Conservation (phyloP, 2,329 filamentous ascomycete genomes). For the Sordariomycetes sp. region DNA sequence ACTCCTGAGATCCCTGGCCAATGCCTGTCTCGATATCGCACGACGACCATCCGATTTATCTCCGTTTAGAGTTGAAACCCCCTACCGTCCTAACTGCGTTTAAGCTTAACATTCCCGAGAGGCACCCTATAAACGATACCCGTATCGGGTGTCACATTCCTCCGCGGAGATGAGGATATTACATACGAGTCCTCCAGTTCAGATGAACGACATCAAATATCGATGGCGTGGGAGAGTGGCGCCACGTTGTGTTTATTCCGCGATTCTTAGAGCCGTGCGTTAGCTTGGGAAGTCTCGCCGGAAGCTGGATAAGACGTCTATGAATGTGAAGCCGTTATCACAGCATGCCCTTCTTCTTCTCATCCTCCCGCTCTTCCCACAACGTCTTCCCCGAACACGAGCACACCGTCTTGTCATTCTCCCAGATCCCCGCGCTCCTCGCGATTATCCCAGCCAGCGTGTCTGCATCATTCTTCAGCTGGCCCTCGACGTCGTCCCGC, state of each 20-base stretch:
- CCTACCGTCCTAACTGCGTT: background rate
- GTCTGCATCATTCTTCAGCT: constrained; percentile 65
- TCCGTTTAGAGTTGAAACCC: background rate
- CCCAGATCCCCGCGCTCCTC: constrained; percentile 94
- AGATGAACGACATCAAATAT: background rate
- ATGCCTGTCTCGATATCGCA: background rate
- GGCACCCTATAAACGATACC: background rate
- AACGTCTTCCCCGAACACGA: constrained; percentile 96
- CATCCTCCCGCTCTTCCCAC: constrained; percentile 92
- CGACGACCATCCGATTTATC: background rate
- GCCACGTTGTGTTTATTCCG: background rate
- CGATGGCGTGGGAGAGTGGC: background rate
- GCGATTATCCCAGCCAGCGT: constrained; percentile 91
- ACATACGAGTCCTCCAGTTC: background rate
- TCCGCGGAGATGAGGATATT: background rate
- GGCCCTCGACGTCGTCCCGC: constrained; percentile 39
- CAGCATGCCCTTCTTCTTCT: constrained; percentile 82
- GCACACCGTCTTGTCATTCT: constrained; percentile 97
- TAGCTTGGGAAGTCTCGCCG: background rate
- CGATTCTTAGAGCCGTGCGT: background rate
- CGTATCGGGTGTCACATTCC: background rate
- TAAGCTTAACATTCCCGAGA: background rate
- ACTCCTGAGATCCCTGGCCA: background rate
- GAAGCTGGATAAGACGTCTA: background rate
- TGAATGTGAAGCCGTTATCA: constrained; percentile 27